Evolutionary conservation across 2,329 filamentous ascomycete genomes (phyloP).

Genomic region (Endocalyx cinctus): DNA sequence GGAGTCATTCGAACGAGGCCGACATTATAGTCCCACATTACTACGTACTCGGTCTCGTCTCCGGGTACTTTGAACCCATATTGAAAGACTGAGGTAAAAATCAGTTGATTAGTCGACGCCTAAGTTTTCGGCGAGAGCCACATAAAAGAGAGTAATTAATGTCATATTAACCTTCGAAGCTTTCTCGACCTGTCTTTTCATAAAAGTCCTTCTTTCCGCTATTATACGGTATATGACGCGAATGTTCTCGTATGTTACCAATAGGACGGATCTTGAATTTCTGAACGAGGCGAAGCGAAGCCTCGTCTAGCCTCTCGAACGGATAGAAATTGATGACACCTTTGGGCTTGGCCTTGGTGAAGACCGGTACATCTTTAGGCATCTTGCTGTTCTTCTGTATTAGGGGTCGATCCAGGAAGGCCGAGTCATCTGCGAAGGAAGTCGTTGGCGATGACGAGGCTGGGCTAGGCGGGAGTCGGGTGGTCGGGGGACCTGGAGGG

Average conservation of each 20-base stretch:
- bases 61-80: constrained; percentile 74
- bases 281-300: constrained; percentile 52
- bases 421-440: constrained; percentile 28
- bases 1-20: constrained; percentile 91
- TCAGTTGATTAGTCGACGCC: too few relatives aligned
- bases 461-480: constrained; percentile 39
- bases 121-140: too few relatives aligned
- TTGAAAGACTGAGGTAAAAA: constrained; percentile 68
- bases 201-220: constrained; percentile 89
- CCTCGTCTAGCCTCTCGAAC: constrained; percentile 60
- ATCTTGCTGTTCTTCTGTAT: constrained; percentile 53
- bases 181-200: constrained; percentile 79
- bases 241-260: constrained; percentile 56
- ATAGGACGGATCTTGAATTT: constrained; percentile 64
- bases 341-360: constrained; percentile 56
- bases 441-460: constrained; percentile 30
- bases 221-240: constrained; percentile 84
- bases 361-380: constrained; percentile 60
- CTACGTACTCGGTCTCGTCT: constrained; percentile 61
- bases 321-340: constrained; percentile 71
- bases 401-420: constrained; percentile 22
- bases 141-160: too few relatives aligned
- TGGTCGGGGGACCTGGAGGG: constrained; percentile 38
- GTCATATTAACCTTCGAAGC: constrained; percentile 75
- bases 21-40: constrained; percentile 97